A percentile compares a stretch with the other conserved stretches of the same genome.
Evolutionary conservation across 2,329 filamentous ascomycete genomes (phyloP).

Genomic region (Fusarium gaditjirri): DNA sequence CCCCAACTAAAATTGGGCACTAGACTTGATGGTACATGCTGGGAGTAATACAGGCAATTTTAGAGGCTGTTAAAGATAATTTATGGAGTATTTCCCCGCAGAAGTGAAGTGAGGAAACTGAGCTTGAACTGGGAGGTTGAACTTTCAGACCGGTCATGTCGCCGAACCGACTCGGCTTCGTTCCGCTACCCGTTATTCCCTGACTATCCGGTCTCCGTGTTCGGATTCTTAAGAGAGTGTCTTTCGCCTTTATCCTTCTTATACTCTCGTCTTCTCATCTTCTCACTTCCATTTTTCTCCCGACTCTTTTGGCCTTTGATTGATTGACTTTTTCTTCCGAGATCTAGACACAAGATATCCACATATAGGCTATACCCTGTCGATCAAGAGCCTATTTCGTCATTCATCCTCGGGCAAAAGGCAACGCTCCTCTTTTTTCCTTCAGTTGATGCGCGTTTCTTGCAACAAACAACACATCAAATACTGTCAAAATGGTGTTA

Average conservation of each 20-base stretch:
- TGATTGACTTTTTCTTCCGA: background rate
- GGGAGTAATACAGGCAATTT: conserved; percentile 36
- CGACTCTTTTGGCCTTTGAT: background rate
- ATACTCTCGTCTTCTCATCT: background rate
- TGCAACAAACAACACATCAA: background rate
- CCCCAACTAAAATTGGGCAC: conserved; percentile 16
- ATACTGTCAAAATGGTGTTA: conserved; percentile 52
- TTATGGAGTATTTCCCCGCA: conserved; percentile 34
- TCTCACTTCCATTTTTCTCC: background rate
- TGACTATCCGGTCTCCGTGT: conserved; percentile 14
- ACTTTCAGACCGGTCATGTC: conserved; percentile 6
- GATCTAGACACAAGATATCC: background rate
- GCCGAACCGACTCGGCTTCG: conserved; percentile 20
- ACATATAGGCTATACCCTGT: background rate
- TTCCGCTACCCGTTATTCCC: conserved; percentile 21
- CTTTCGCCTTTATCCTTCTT: background rate
- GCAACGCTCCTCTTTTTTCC: conserved; percentile 10
- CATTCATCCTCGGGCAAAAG: conserved; percentile 40
- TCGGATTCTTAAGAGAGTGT: conserved; percentile 7
- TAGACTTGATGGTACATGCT: conserved; percentile 6
- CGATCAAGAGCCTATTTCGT: conserved; percentile 29
- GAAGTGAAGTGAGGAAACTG: conserved; percentile 3
- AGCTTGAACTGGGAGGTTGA: conserved; percentile 6
- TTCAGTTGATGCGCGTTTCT: background rate
- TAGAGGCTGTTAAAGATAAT: conserved; percentile 30